Base-by-base conservation (phyloP, 805 yeast species). In the Myxozyma nipponensis region DNA sequence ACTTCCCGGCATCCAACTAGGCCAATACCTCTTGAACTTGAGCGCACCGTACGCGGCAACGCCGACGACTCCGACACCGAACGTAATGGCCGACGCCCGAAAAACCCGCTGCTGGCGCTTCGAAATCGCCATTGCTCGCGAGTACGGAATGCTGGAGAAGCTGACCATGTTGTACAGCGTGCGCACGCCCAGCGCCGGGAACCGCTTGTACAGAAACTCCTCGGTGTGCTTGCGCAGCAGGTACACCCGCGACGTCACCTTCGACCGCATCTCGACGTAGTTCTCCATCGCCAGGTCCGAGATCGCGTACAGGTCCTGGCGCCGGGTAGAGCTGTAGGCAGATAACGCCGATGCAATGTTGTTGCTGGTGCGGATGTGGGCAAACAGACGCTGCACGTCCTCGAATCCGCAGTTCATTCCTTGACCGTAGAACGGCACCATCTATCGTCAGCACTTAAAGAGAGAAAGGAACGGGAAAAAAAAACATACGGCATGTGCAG, bases 391-490 rank as follows among this genome's bases (percentile, higher is more conserved):
- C 50, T 81, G 72, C 21, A 90, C 90, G 61, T 91, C 97, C 67
- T 90, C 97, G 66, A 90, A 84, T 1, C 97, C 97, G 64, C 95
- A 86, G 66, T 90, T 90, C 91, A 90, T 84, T 3, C 97, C 97
- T 66, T 90, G 97, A 7, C 97, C 97, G 64, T 89, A 90, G 66
- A 90, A 90, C n/a, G 97, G 97, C 4, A 90, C 97, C 96, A 89
- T 90, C 25, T 52, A 42, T 15, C 4, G 18, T 9, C 10, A 22
- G 30, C 7, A 5, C 2, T 6, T 28, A 9, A 38, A 24, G 3
- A 24, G 17, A 7, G 13, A 9, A 4, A 23, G 10, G 4, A 2
- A 6, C 36, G 9, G n/a, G 19, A 37, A 35, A 25, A n/a, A 23
- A 43, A 21, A 26, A 49, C 54, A 17, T 45, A 52, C 56, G 2